Evolutionary conservation across 1,284 basidiomycete species (phyloP).

Genomic region (Uromyces viciae-fabae): DNA sequence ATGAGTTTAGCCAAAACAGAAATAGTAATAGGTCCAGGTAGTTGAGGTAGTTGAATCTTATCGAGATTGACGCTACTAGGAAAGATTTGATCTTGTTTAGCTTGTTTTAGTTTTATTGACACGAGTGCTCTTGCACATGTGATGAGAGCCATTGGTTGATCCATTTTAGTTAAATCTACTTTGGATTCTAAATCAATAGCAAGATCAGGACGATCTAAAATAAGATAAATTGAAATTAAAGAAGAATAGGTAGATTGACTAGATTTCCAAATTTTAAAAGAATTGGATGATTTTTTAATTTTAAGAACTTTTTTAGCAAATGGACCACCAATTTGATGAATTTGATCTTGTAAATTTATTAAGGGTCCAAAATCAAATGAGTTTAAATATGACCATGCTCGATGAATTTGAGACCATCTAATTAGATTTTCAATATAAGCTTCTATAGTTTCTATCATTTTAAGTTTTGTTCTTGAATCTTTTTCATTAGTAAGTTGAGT

Average conservation of each 20-base stretch:
- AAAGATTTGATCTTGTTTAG: background rate
- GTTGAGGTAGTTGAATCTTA: background rate
- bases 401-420: slow-evolving; percentile 10
- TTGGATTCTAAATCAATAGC: background rate
- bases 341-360: background rate
- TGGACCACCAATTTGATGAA: background rate
- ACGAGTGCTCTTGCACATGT: slow-evolving; percentile 2
- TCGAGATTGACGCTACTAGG: background rate
- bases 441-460: slow-evolving; percentile 3
- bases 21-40: background rate
- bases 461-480: background rate
- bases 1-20: background rate
- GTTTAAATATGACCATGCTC: background rate
- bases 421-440: slow-evolving; percentile 17
- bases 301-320: background rate
- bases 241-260: background rate
- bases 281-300: background rate
- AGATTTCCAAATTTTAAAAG: background rate
- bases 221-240: slow-evolving; percentile 15
- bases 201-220: background rate
- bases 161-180: background rate
- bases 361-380: background rate
- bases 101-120: background rate
- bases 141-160: background rate
- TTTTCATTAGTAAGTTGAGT: background rate